Conservation (phyloP, 257 asterid genomes). For the Salvia hispanica region DNA sequence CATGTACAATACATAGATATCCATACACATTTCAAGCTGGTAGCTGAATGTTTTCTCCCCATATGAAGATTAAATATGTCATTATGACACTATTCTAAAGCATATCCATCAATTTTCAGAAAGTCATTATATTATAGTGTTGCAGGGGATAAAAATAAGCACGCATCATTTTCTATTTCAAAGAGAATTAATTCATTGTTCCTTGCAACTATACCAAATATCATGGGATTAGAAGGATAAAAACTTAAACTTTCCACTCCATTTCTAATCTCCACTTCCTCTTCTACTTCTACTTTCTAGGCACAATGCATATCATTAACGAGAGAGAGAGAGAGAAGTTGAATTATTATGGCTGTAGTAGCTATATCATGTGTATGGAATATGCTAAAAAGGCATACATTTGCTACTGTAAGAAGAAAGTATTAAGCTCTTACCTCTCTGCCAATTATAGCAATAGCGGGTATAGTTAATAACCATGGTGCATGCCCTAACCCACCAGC, state of each 20-base stretch:
- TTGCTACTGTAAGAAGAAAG: slow-evolving; percentile 7
- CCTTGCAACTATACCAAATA: not conserved
- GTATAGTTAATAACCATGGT: slow-evolving; percentile 74
- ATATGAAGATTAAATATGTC: not conserved
- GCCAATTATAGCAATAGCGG: slow-evolving; percentile 80
- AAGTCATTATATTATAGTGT: not conserved
- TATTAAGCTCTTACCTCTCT: slow-evolving; percentile 63
- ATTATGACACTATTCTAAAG: not conserved
- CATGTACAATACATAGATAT: not conserved
- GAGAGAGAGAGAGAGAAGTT: not conserved
- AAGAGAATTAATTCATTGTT: not conserved
- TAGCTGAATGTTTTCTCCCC: not conserved
- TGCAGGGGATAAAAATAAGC: not conserved
- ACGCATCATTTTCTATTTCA: not conserved
- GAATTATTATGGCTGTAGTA: not conserved
- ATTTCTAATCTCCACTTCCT: not conserved
- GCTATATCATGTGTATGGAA: not conserved
- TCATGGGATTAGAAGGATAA: not conserved
- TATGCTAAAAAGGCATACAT: not conserved
- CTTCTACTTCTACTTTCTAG: not conserved
- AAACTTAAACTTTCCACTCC: not conserved
- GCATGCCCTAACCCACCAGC: slow-evolving; percentile 62
- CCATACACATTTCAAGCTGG: not conserved
- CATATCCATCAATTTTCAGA: not conserved
- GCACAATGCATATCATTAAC: not conserved